These are phyloP conservation scores for Thuja plicata DNA, from an alignment of 83 land plant species.

Conservation along the genomic window DNA sequence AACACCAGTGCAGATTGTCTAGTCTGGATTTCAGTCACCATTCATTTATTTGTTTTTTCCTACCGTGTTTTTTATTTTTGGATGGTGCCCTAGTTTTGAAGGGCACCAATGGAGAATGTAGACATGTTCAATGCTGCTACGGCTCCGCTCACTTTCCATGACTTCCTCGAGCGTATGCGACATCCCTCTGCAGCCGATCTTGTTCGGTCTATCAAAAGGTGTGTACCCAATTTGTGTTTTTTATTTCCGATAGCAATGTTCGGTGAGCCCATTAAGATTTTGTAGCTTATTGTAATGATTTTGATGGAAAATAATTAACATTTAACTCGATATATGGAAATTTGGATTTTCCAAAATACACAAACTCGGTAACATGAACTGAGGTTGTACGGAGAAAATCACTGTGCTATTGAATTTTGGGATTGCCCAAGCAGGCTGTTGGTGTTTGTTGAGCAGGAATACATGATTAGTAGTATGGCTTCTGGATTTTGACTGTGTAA, in stretches of 20 bases:
- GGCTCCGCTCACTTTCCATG: constrained; percentile 76
- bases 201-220: constrained; percentile 94
- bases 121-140: constrained; percentile 66
- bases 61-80: not conserved
- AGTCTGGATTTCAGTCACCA: too few species aligned
- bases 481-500: too few species aligned
- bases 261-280: not conserved
- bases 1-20: not conserved
- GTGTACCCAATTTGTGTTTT: not conserved
- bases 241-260: too few species aligned
- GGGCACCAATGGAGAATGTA: constrained; percentile 42
- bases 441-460: too few species aligned
- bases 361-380: not conserved
- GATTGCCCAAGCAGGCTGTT: constrained; percentile 7
- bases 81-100: not conserved
- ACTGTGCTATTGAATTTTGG: not conserved
- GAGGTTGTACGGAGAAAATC: not conserved
- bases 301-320: not conserved
- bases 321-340: not conserved
- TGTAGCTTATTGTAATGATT: not conserved
- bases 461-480: too few species aligned
- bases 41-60: too few species aligned
- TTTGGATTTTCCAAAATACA: not conserved
- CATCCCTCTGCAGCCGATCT: constrained; percentile 94
- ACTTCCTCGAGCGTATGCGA: constrained; percentile 94